Base-by-base conservation (phyloP, 192 early-diverging fungal species). In the Backusella tuberculispora region DNA sequence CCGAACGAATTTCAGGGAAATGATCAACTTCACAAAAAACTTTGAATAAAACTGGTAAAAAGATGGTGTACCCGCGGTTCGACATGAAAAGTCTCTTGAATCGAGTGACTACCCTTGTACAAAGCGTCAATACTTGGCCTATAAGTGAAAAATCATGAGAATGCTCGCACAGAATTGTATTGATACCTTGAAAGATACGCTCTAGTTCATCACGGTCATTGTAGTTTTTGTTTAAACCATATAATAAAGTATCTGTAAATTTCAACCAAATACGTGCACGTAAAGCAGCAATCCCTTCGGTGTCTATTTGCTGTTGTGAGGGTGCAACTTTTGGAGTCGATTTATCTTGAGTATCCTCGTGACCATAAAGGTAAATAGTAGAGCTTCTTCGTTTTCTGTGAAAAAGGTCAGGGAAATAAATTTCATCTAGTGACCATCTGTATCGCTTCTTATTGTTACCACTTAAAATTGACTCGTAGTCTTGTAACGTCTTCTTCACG, bases 31-130 rank as follows among this genome's bases (percentile, higher is more conserved):
- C 84, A 41, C 86, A 87, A 76, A 83, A 89, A 0, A 85, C 80
- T 70, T 86, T 87, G 73, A 89, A 89, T 14, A 89, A 45, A 7
- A 85, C 79, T 5, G 86, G 84, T 43, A 88, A 79, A 48, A 89
- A 82, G 8, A 85, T 75, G 0, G 71, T 60, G 66, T 89, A 89
- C 10, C 88, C 88, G 47, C 81, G 81, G 60, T 86, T 86, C 12
- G 80, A 83, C 38, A 77, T 72, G 78, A 89, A 86, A 29, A 89
- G 76, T 24, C 85, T 81, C 41, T 83, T 81, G 10, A 89, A 78
- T 15, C 77, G 78, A 3, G 85, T 83, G 2, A 79, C 79, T 6
- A 83, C 81, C 0, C 81, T 81, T 8, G 84, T 75, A 63, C 84
- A 89, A 5, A 89, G 53, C 21, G 84, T 77, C 14, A 89, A 44